Percentiles rank a stretch among this genome's conserved stretches.
These are phyloP conservation scores for Thecamonas trahens DNA, from an alignment of 78 protist species.

Conservation along the genomic window DNA sequence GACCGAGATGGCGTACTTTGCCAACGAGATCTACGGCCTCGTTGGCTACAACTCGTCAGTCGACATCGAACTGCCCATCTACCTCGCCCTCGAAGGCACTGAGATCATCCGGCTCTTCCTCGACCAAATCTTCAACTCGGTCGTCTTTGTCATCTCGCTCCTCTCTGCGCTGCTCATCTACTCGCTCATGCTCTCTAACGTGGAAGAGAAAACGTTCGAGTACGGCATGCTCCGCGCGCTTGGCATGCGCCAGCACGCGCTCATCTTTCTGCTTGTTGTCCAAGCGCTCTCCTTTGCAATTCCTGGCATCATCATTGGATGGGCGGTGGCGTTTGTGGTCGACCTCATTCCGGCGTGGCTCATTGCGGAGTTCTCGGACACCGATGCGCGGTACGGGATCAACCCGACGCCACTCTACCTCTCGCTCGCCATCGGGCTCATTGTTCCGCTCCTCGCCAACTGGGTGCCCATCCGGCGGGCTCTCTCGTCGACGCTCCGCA, in stretches of 20 bases:
- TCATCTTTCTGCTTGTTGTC: conserved; percentile 29
- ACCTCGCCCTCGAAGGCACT: neutral
- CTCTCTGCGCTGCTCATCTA: conserved; percentile 53
- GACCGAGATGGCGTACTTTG: conserved; percentile 26
- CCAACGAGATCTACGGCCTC: conserved; percentile 26
- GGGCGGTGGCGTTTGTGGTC: neutral
- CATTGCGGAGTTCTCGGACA: neutral
- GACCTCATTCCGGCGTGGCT: neutral
- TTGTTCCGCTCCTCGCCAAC: conserved; percentile 45
- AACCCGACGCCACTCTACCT: no score
- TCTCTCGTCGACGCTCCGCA: conserved; percentile 60
- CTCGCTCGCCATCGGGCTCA: conserved; percentile 27
- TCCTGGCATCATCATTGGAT: conserved; percentile 21
- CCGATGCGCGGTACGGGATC: no score
- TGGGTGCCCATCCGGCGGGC: conserved; percentile 55
- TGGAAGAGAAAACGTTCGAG: conserved; percentile 83
- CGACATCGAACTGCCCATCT: neutral
- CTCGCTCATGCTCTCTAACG: conserved; percentile 68
- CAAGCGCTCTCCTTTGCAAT: conserved; percentile 10
- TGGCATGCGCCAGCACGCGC: conserved; percentile 58
- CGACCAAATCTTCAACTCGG: conserved; percentile 18
- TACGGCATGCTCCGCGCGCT: conserved; percentile 87
- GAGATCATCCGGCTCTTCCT: neutral
- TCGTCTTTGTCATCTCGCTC: conserved; percentile 20
- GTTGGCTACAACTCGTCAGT: conserved; percentile 14